Conservation (phyloP, 257 asterid genomes). For the Pogostemon cablin region DNA sequence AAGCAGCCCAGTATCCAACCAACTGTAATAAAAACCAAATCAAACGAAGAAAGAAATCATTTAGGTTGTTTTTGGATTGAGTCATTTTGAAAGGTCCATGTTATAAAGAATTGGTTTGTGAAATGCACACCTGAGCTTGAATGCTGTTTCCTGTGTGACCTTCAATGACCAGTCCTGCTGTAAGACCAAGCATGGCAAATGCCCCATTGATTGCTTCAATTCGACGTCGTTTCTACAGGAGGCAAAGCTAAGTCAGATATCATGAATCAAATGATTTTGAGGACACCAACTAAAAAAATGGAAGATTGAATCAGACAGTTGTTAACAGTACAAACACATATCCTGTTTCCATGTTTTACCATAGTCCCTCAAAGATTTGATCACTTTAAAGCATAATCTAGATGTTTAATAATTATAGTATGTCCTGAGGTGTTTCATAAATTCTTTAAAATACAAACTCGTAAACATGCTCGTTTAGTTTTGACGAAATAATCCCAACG, state of each 20-base stretch:
- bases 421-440: too few relatives aligned
- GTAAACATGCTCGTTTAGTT: too few relatives aligned
- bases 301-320: background rate
- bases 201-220: conserved; percentile 95
- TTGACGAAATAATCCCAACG: too few relatives aligned
- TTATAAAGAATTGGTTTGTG: background rate
- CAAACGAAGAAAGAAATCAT: conserved; percentile 1
- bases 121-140: conserved; percentile 60
- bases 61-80: background rate
- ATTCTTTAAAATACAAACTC: too few relatives aligned
- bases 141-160: conserved; percentile 78
- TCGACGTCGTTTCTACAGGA: conserved; percentile 55
- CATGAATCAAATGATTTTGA: conserved; percentile 3
- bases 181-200: conserved; percentile 98
- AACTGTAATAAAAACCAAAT: conserved; percentile 47
- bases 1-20: conserved; percentile 71
- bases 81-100: background rate
- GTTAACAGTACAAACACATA: background rate
- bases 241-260: conserved; percentile 15
- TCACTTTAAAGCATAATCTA: too few relatives aligned
- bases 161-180: conserved; percentile 81
- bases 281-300: background rate
- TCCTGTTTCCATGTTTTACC: background rate
- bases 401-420: too few relatives aligned
- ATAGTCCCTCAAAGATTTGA: background rate